Percentiles rank a stretch among this genome's conserved stretches.
Evolutionary conservation across 1,139 yeast genomes (phyloP).

Genomic region (Geotrichum restrictum): DNA sequence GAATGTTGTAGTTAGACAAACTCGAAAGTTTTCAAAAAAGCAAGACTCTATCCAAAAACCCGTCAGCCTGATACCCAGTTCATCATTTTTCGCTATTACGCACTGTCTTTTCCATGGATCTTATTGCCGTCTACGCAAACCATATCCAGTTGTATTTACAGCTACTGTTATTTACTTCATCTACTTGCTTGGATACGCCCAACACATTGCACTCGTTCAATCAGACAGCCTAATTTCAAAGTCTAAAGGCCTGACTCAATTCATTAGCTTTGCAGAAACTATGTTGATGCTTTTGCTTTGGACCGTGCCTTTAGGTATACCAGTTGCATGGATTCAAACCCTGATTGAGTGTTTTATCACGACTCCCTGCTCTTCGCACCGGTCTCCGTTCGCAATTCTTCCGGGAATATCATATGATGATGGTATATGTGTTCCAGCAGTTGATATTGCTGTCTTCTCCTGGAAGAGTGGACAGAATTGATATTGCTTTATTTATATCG

Average conservation of each 20-base stretch:
- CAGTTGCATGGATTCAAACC: slow-evolving; percentile 40
- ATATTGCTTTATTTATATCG: not conserved
- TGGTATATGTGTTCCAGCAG: slow-evolving; percentile 24
- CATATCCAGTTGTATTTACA: slow-evolving; percentile 63
- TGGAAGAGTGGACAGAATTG: not conserved
- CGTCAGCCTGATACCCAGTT: not conserved
- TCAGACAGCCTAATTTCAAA: not conserved
- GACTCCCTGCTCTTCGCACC: slow-evolving; percentile 33
- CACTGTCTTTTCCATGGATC: not conserved
- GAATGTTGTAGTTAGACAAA: not conserved
- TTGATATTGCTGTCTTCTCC: slow-evolving; percentile 14
- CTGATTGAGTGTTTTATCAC: slow-evolving; percentile 33
- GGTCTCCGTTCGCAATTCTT: slow-evolving; percentile 34
- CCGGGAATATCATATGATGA: slow-evolving; percentile 34
- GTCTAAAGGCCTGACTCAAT: not conserved
- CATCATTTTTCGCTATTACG: not conserved
- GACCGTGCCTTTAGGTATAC: slow-evolving; percentile 37
- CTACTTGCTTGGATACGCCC: slow-evolving; percentile 1
- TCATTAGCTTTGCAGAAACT: slow-evolving; percentile 12
- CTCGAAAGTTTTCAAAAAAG: not conserved
- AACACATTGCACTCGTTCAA: not conserved
- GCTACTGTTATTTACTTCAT: slow-evolving; percentile 10
- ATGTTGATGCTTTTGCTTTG: slow-evolving; percentile 33
- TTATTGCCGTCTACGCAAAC: slow-evolving; percentile 57
- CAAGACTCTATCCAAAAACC: not conserved